Conservation (phyloP, 306 rosid species). For the Biancaea sappan region DNA sequence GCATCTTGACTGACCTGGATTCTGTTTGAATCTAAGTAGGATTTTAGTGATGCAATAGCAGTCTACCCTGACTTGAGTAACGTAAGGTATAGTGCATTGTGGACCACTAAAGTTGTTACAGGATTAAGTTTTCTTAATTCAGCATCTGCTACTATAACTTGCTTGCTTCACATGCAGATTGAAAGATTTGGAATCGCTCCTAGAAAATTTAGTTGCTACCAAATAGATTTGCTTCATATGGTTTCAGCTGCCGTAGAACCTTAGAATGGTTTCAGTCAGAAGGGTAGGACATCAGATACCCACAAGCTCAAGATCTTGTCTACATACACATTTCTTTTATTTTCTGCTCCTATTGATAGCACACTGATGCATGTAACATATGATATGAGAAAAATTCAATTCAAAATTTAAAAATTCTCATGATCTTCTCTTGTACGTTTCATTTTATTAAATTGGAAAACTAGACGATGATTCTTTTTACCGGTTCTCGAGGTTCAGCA, state of each 20-base stretch:
- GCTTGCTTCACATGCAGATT: slow-evolving; percentile 55
- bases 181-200: slow-evolving; percentile 76
- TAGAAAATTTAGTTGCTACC: slow-evolving; percentile 60
- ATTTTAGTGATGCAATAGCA: slow-evolving; percentile 81
- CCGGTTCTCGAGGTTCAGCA: not conserved
- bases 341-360: not conserved
- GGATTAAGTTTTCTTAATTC: not conserved
- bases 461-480: slow-evolving; percentile 3
- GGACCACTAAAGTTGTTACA: not conserved
- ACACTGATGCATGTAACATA: slow-evolving; percentile 20
- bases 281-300: slow-evolving; percentile 25
- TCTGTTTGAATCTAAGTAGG: slow-evolving; percentile 45
- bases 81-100: slow-evolving; percentile 57
- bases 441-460: slow-evolving; percentile 20
- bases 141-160: not conserved
- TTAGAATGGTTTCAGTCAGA: slow-evolving; percentile 4
- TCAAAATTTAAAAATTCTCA: slow-evolving; percentile 29
- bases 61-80: slow-evolving; percentile 81
- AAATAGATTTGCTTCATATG: slow-evolving; percentile 35
- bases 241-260: slow-evolving; percentile 8
- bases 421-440: slow-evolving; percentile 17
- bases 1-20: slow-evolving; percentile 25
- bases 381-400: slow-evolving; percentile 33
- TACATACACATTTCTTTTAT: not conserved
- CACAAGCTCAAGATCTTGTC: slow-evolving; percentile 21